These are phyloP conservation scores for Punica granatum DNA, from an alignment of 345 rosid species.

Conservation along the genomic window DNA sequence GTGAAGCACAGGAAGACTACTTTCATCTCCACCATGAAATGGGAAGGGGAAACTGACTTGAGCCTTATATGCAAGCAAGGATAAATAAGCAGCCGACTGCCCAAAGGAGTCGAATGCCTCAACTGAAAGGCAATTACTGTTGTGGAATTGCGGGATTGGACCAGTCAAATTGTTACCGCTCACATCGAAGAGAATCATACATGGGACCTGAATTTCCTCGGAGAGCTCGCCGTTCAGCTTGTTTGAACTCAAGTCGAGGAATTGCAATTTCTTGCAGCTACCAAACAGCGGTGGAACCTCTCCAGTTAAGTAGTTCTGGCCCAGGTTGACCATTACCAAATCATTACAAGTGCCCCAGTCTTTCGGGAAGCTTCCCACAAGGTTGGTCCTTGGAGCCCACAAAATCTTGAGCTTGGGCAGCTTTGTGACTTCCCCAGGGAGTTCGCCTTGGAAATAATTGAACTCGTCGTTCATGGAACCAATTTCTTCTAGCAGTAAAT, in stretches of 20 bases:
- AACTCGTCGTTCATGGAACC: conserved; percentile 49
- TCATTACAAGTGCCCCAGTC: conserved; percentile 69
- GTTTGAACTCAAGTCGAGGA: conserved; percentile 70
- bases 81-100: conserved; percentile 44
- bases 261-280: conserved; percentile 54
- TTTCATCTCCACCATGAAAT: conserved; percentile 29
- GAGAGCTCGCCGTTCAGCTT: conserved; percentile 49
- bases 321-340: conserved; percentile 77
- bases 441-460: conserved; percentile 68
- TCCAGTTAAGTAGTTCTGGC: conserved; percentile 61
- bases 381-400: conserved; percentile 81
- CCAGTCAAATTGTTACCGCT: conserved; percentile 63
- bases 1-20: conserved; percentile 40
- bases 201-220: conserved; percentile 56
- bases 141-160: conserved; percentile 51
- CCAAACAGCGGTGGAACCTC: conserved; percentile 41
- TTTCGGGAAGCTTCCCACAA: conserved; percentile 52
- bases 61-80: conserved; percentile 40
- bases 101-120: conserved; percentile 23
- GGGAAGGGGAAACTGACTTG: conserved; percentile 27
- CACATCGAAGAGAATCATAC: conserved; percentile 76
- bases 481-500: conserved; percentile 23
- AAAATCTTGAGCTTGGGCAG: conserved; percentile 67
- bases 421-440: conserved; percentile 47
- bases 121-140: conserved; percentile 36